A percentile compares a stretch with the other conserved stretches of the same genome.
phyloP scores from a whole-genome alignment of 2,329 filamentous ascomycete species.

The Venturia carpophila region DNA sequence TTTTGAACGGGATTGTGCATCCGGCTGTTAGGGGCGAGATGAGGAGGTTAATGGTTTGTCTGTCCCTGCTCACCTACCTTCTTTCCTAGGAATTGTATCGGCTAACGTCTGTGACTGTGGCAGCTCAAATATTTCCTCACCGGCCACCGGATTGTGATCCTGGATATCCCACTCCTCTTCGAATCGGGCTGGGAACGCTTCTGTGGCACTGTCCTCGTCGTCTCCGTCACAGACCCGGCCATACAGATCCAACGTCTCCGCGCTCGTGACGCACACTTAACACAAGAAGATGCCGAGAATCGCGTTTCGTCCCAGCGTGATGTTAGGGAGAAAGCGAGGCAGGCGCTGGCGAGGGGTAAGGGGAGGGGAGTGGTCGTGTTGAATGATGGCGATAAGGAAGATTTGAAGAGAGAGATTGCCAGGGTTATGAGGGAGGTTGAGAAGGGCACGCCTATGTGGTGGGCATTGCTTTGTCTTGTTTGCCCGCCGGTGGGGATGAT shows the following conservation, averaged over 20 bases:
- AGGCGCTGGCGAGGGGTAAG: constrained; percentile 58
- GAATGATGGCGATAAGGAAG: constrained; percentile 73
- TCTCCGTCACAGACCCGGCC: constrained; percentile 70
- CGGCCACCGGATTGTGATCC: constrained; percentile 83
- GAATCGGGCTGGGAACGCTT: constrained; percentile 79
- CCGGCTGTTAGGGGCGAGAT: constrained; percentile 80
- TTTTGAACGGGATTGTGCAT: constrained; percentile 86
- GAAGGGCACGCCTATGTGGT: constrained; percentile 65
- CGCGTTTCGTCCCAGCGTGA: constrained; percentile 81
- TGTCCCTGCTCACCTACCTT: constrained; percentile 49
- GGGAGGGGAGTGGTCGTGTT: constrained; percentile 71
- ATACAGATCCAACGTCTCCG: constrained; percentile 76
- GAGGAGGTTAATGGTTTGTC: constrained; percentile 62
- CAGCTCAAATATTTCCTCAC: constrained; percentile 18
- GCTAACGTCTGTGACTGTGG: background rate
- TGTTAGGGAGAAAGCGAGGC: constrained; percentile 71
- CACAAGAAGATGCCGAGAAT: constrained; percentile 78
- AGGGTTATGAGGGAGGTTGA: constrained; percentile 57
- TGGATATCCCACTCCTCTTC: constrained; percentile 88
- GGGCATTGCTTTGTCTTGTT: constrained; percentile 62
- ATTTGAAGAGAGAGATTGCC: constrained; percentile 60
- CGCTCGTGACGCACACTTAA: constrained; percentile 68
- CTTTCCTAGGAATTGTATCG: background rate
- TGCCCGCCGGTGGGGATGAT: constrained; percentile 67
- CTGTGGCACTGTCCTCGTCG: constrained; percentile 79